Evolutionary conservation across 2,329 filamentous ascomycete genomes (phyloP).

Genomic region (Xylaria sp.): DNA sequence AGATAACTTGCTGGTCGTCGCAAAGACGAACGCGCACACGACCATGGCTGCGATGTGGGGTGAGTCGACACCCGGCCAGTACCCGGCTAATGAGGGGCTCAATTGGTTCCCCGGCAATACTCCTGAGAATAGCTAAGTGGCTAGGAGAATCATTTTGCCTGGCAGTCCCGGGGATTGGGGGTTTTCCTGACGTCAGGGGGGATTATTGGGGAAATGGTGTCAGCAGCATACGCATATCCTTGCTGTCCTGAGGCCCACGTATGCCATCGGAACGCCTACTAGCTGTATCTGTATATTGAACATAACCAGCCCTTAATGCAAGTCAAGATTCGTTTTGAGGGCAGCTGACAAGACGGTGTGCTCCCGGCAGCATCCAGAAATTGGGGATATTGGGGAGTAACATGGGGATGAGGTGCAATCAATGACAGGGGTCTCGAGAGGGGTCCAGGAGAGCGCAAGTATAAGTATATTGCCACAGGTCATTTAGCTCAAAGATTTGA

Average conservation of each 20-base stretch:
- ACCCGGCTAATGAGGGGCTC: slow-evolving; percentile 48
- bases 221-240: not conserved
- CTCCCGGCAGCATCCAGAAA: not conserved
- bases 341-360: not conserved
- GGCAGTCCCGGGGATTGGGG: slow-evolving; percentile 12
- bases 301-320: not conserved
- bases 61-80: slow-evolving; percentile 45
- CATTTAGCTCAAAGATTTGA: not conserved
- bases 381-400: not conserved
- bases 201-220: slow-evolving; percentile 8
- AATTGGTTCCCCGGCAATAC: slow-evolving; percentile 41
- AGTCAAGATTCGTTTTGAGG: not conserved
- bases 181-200: not conserved
- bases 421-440: not conserved
- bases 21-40: slow-evolving; percentile 2
- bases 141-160: slow-evolving; percentile 47
- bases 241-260: not conserved
- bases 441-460: not conserved
- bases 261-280: not conserved
- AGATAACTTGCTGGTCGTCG: slow-evolving; percentile 1
- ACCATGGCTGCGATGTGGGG: slow-evolving; percentile 36
- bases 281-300: not conserved
- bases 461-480: not conserved
- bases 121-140: slow-evolving; percentile 30
- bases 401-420: not conserved